Evolutionary conservation across 2,329 filamentous ascomycete species (phyloP).

Genomic region (Achaetomium macrosporum): DNA sequence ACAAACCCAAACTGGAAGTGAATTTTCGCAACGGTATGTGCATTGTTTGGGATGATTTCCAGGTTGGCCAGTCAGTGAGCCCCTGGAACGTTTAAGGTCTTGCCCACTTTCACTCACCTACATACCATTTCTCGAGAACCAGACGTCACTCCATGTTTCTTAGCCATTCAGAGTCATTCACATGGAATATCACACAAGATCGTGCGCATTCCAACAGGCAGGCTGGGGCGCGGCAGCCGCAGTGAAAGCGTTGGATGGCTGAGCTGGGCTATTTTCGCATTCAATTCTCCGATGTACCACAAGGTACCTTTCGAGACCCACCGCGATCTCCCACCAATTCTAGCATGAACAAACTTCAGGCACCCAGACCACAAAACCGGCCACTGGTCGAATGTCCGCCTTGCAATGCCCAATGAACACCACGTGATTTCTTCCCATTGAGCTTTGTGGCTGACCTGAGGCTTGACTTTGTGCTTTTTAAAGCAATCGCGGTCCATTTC

Average conservation of each 20-base stretch:
- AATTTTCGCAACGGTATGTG: no score
- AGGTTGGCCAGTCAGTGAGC: no score
- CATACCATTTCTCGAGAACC: no score
- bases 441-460: not conserved
- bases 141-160: not conserved
- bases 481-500: not conserved
- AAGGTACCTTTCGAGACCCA: conserved; percentile 21
- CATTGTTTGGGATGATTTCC: no score
- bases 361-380: no score
- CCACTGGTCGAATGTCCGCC: conserved; percentile 1
- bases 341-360: not conserved
- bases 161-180: not conserved
- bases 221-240: not conserved
- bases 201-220: not conserved
- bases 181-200: not conserved
- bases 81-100: no score
- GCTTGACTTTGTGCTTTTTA: not conserved
- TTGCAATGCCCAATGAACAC: conserved; percentile 2
- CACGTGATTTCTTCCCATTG: not conserved
- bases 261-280: not conserved
- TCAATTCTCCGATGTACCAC: conserved; percentile 20
- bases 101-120: no score
- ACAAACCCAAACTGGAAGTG: no score
- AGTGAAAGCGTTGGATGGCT: not conserved
- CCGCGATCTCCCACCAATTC: conserved; percentile 10